These are phyloP conservation scores for Polychytrium aggregatum DNA, from an alignment of 192 early-diverging fungal genomes.

Conservation along the genomic window DNA sequence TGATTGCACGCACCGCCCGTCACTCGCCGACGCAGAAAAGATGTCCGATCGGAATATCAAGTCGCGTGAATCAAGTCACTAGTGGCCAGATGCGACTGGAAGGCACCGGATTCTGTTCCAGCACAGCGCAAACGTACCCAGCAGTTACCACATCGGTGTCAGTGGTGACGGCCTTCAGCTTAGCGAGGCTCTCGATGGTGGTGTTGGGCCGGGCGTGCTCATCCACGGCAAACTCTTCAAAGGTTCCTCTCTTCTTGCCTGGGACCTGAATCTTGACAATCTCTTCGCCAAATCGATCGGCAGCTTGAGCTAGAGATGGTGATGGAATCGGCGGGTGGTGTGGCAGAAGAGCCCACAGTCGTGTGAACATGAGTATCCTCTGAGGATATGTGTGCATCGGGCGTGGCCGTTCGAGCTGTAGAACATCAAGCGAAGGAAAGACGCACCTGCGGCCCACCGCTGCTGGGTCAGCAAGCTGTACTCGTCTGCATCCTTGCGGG, in stretches of 20 bases:
- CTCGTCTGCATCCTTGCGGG: constrained; percentile 71
- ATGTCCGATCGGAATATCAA: constrained; percentile 4
- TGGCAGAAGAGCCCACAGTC: too few species aligned
- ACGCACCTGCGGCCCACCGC: constrained; percentile 67
- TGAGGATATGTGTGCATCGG: too few species aligned
- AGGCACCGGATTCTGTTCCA: too few species aligned
- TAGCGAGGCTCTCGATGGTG: constrained; percentile 63
- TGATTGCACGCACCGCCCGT: too few species aligned
- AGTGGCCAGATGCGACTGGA: too few species aligned
- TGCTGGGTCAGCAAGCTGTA: constrained; percentile 75
- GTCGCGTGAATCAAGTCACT: too few species aligned
- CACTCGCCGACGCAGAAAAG: constrained; percentile 7
- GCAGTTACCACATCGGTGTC: constrained; percentile 79
- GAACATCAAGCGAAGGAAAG: too few species aligned
- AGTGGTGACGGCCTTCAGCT: constrained; percentile 75
- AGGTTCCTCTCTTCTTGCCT: constrained; percentile 60
- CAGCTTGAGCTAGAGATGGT: constrained; percentile 42
- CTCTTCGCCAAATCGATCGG: constrained; percentile 69
- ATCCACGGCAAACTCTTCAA: constrained; percentile 61
- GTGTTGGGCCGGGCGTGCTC: constrained; percentile 87
- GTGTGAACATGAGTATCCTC: too few species aligned
- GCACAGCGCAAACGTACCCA: constrained; percentile 45
- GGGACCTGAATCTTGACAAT: constrained; percentile 77
- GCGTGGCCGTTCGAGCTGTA: too few species aligned
- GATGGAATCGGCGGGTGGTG: too few species aligned